Evolutionary conservation across 495 filamentous ascomycete species (phyloP).

Genomic region (Xylaria bambusicola): DNA sequence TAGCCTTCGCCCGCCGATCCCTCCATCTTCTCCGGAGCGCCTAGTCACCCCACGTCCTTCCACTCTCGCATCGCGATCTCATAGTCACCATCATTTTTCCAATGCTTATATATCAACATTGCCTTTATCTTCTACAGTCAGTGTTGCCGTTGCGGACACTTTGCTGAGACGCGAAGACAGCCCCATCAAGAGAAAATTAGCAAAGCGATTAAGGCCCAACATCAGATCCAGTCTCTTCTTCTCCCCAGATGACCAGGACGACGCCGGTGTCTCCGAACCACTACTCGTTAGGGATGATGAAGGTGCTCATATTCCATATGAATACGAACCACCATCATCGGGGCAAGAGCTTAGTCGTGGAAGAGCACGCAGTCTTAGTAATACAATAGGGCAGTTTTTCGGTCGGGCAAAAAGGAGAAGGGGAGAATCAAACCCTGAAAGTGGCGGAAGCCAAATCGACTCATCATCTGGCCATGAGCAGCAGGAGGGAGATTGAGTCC

Average conservation of each 20-base stretch:
- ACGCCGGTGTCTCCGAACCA: conserved; percentile 18
- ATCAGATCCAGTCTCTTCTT: conserved; percentile 47
- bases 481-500: neutral
- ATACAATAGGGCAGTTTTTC: conserved; percentile 51
- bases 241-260: conserved; percentile 35
- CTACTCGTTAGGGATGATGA: conserved; percentile 20
- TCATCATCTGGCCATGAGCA: neutral
- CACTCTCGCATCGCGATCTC: conserved; percentile 26
- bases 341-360: conserved; percentile 28
- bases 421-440: conserved; percentile 27
- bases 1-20: conserved; percentile 22
- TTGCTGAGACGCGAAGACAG: conserved; percentile 41
- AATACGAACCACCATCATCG: conserved; percentile 21
- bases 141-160: conserved; percentile 47
- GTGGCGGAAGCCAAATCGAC: conserved; percentile 9
- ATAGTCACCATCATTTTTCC: conserved; percentile 38
- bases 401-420: conserved; percentile 29
- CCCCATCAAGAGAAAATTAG: conserved; percentile 28
- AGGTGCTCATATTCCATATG: conserved; percentile 20
- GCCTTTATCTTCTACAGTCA: conserved; percentile 50
- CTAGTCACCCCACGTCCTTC: conserved; percentile 36
- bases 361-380: conserved; percentile 53
- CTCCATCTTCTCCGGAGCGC: conserved; percentile 29
- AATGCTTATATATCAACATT: conserved; percentile 48
- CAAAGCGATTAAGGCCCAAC: conserved; percentile 36